Conservation (phyloP, 176 grass and related monocot species). For the Tillandsia leiboldiana region DNA sequence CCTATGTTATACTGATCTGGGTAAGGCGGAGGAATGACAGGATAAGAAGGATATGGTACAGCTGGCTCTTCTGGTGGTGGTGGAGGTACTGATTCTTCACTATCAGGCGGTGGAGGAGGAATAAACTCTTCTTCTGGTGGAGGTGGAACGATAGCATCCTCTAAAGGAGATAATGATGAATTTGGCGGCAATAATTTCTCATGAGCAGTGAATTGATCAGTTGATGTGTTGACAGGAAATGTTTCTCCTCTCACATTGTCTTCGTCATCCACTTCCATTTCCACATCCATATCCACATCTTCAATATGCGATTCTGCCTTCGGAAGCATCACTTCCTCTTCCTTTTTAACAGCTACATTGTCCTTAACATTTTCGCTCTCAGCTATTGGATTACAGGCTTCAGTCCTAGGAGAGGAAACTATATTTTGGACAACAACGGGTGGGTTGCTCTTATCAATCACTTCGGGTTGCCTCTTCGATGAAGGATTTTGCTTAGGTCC, state of each 20-base stretch:
- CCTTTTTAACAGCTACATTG: constrained; percentile 19
- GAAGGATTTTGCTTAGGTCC: constrained; percentile 26
- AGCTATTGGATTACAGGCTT: constrained; percentile 8
- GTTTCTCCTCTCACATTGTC: constrained; percentile 24
- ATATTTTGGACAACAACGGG: background rate
- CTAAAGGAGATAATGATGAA: constrained; percentile 29
- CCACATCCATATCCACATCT: constrained; percentile 92
- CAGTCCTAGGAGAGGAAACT: constrained; percentile 1
- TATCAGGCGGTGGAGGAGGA: constrained; percentile 69
- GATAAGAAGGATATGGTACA: constrained; percentile 24
- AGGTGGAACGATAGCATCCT: constrained; percentile 44
- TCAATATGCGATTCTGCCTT: constrained; percentile 33
- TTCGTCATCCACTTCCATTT: constrained; percentile 96
- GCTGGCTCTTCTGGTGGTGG: constrained; percentile 46
- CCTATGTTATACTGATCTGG: constrained; percentile 41
- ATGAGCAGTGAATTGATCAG: constrained; percentile 22
- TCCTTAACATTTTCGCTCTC: constrained; percentile 28
- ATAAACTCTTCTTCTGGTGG: constrained; percentile 82
- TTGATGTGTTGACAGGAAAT: constrained; percentile 5
- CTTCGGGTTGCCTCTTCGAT: background rate
- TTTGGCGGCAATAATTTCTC: constrained; percentile 20
- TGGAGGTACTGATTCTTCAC: constrained; percentile 60
- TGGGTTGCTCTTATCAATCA: constrained; percentile 2
- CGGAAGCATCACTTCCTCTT: constrained; percentile 3
- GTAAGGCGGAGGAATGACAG: constrained; percentile 43